Base-by-base conservation (phyloP, 306 rosid species). In the Sicyos baderoa region DNA sequence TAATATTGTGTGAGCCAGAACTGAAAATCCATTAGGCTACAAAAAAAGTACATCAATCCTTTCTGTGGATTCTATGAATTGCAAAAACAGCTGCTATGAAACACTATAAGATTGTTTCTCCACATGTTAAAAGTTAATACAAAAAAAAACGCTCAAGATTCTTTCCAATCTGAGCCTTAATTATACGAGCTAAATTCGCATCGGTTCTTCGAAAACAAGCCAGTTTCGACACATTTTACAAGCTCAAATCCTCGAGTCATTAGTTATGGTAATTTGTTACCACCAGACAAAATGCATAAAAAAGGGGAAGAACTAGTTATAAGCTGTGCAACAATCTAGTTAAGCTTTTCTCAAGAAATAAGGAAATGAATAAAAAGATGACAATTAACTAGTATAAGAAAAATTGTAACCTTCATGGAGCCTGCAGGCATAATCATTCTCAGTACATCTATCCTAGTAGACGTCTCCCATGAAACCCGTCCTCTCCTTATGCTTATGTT, bases 371-470 rank as follows among this genome's bases (percentile, higher is more conserved):
- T 0, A 42, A 63, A 18, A 12, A 64, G 52, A 73, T 51, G 49
- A 75, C 76, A 81, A 45, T 69, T 74, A 72, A 54, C 68, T 10
- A 35, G 62, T 14, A 40, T 67, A 79, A 72, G 61, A 59, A 45
- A 64, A 59, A 70, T 66, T 68, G 74, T 86, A 71, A 94, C 99
- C 99, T 94, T 94, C 57, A 94, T 94, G 35, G 97, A 80, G 60
- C 99, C n/a, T n/a, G n/a, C n/a, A n/a, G n/a, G n/a, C n/a, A n/a
- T 97, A 67, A 94, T 88, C 95, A 94, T 88, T 74, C 90, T 96
- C 97, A 15, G 92, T 90, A 81, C 99, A 94, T 80, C 86, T 94
- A 77, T 94, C 99, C 68, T 85, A 54, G 72, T 94, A 94, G 32
- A 94, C 99, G 73, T 94, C 97, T 45, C 99, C 99, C 57, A 94